Base-by-base conservation (phyloP, 1,284 basidiomycete genomes). In the Pseudozyma hubeiensis region DNA sequence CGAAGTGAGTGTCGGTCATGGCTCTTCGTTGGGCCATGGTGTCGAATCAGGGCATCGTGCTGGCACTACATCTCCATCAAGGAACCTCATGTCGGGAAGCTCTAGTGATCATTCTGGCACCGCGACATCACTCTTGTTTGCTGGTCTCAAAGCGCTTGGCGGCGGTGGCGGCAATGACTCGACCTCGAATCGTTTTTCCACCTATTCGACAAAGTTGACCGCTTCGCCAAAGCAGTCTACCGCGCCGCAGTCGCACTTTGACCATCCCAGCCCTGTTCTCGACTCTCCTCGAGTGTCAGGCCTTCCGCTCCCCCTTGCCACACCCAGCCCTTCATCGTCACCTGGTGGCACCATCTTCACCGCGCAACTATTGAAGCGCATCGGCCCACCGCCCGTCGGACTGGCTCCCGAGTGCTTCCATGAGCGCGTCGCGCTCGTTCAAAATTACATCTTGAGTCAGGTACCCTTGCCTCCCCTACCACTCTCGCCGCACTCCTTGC, bases 351-450 rank as follows among this genome's bases (percentile, higher is more conserved):
- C 34, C 5, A 58, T 64, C 14, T 45, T 57, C 17, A 47, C 56
- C 1, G 35, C 35, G 8, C 58, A 62, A 30, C 48, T 71, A 1
- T 62, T 71, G 44, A 49, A 66, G 43, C 63, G 64, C 17, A 64
- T 71, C 13, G 68, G 68, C 2, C 63, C 68, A 17, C 68, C 68
- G 0, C 68, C 68, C 13, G 19, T 65, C 37, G 68, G 68, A 16
- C 43, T 71, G 6, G 24, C 31, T 3, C 30, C 63, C 2, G 10
- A 39, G 1, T 39, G 35, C 19, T 62, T 66, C 16, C 51, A 66
- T 0, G 51, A 58, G 1, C 45, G 68, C 5, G 58, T 71, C 8
- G 1, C 7, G 3, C 53, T 71, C 5, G 57, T 71, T 13, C 43
- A 48, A 5, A 31, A 37, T 5, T 66, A 66, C 39, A 37, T 71